Conservation (phyloP, 2,329 filamentous ascomycete genomes). For the Xylariaceae sp. region DNA sequence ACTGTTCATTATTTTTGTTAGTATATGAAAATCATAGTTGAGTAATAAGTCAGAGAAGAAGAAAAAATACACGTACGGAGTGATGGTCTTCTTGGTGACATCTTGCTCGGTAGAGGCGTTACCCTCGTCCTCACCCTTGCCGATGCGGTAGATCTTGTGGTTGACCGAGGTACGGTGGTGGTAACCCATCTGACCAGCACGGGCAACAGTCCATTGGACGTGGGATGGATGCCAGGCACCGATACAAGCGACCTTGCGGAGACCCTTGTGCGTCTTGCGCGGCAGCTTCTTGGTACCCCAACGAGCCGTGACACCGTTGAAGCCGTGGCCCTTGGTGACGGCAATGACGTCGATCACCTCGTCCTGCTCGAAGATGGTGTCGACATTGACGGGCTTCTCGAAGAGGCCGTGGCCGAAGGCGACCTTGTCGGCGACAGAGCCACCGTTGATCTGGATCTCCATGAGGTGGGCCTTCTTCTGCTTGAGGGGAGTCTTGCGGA, state of each 20-base stretch:
- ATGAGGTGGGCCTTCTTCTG: slow-evolving; percentile 99
- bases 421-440: slow-evolving; percentile 93
- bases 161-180: slow-evolving; percentile 99
- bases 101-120: slow-evolving; percentile 95
- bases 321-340: slow-evolving; percentile 99
- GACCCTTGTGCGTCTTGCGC: slow-evolving; percentile 99
- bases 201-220: slow-evolving; percentile 99
- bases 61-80: slow-evolving; percentile 93
- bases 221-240: slow-evolving; percentile 99
- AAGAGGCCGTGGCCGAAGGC: slow-evolving; percentile 92
- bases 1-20: slow-evolving; percentile 44
- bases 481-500: slow-evolving; percentile 98
- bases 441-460: slow-evolving; percentile 99
- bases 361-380: slow-evolving; percentile 96
- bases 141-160: slow-evolving; percentile 99
- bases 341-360: slow-evolving; percentile 99
- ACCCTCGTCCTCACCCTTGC: slow-evolving; percentile 84
- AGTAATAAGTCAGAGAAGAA: no score
- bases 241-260: slow-evolving; percentile 99
- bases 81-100: slow-evolving; percentile 98
- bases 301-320: slow-evolving; percentile 92
- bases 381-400: slow-evolving; percentile 96
- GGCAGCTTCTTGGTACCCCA: slow-evolving; percentile 99
- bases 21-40: not conserved
- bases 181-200: slow-evolving; percentile 99